phyloP scores from a whole-genome alignment of 2,329 filamentous ascomycete genomes.

The Mycosphaerelloides madeirae region DNA sequence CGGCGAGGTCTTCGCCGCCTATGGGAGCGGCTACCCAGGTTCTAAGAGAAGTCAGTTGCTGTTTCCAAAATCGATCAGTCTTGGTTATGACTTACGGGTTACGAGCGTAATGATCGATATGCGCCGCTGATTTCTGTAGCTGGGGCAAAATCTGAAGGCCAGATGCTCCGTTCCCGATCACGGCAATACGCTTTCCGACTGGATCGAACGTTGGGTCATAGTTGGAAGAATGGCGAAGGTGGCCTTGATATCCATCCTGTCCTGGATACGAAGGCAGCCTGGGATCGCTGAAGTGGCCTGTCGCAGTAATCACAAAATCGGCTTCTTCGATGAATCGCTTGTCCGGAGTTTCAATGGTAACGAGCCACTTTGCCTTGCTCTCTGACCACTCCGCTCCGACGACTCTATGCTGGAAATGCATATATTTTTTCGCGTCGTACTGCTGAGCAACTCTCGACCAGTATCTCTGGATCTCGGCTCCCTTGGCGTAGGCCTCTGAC shows the following conservation, averaged over 20 bases:
- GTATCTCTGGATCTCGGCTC: conserved; percentile 41
- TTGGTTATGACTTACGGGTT: too few species aligned
- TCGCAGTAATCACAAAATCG: conserved; percentile 35
- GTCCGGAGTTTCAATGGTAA: conserved; percentile 31
- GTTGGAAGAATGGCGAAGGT: conserved; percentile 32
- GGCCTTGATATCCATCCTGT: conserved; percentile 33
- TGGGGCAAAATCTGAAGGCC: conserved; percentile 39
- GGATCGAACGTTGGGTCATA: conserved; percentile 32
- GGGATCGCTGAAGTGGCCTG: conserved; percentile 22
- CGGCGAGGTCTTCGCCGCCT: too few species aligned
- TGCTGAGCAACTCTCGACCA: conserved; percentile 38
- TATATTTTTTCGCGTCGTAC: conserved; percentile 36
- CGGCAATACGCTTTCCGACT: conserved; percentile 27
- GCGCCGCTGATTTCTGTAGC: conserved; percentile 30
- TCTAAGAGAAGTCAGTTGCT: too few species aligned
- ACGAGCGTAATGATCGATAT: too few species aligned
- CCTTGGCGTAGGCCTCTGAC: conserved; percentile 35
- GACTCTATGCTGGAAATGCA: conserved; percentile 38
- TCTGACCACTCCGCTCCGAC: conserved; percentile 39
- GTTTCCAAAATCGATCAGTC: too few species aligned
- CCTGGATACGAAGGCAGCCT: conserved; percentile 37
- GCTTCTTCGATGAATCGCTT: conserved; percentile 27
- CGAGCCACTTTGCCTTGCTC: conserved; percentile 33
- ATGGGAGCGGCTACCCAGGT: too few species aligned
- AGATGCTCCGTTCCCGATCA: conserved; percentile 34